Evolutionary conservation across 176 grass and related monocot species (phyloP), one percentile per base, ranked within the genome.

Genomic region (Oropetium thomaeum): DNA sequence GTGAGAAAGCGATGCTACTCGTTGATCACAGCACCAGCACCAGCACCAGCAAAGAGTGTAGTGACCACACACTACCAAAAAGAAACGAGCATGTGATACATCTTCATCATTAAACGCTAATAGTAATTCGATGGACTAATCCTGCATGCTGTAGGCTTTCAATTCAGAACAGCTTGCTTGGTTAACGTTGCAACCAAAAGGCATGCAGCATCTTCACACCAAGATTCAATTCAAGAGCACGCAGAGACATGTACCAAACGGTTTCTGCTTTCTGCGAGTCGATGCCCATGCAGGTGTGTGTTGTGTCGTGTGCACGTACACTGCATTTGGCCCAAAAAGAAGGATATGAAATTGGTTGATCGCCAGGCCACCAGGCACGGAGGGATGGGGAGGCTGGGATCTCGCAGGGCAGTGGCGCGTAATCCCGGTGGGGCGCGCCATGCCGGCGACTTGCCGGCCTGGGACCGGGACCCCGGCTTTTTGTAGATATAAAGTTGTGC

Each of bases 261-360:
- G 65, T 55, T 19, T 41, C 33, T 23, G 51, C 51, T 58, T 59
- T 78, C 73, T 47, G 67, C 51, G 42, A 44, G 42, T 44, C 42
- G 27, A 11, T 70, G 65, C 68, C 73, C 26, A 61, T 22, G 58
- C 57, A 43, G 51, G 16, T n/a, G n/a, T n/a, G n/a, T n/a, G n/a
- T n/a, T n/a, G n/a, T n/a, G n/a, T n/a, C 23, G 68, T 23, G 63
- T 34, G n/a, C 25, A 19, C 55, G 57, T 82, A 73, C 79, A 54
- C 74, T 83, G 79, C 74, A 83, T 87, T 62, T 73, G 53, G 61
- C 51, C 72, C 79, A 61, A 73, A 58, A 58, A n/a, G n/a, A n/a
- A n/a, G n/a, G n/a, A n/a, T n/a, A n/a, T n/a, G 47, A 15, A 20
- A 20, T 7, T 5, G 27, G 14, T 49, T 11, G n/a, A n/a, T 15